Base-by-base conservation (phyloP, 75 land plant species). In the Gnetum montanum region DNA sequence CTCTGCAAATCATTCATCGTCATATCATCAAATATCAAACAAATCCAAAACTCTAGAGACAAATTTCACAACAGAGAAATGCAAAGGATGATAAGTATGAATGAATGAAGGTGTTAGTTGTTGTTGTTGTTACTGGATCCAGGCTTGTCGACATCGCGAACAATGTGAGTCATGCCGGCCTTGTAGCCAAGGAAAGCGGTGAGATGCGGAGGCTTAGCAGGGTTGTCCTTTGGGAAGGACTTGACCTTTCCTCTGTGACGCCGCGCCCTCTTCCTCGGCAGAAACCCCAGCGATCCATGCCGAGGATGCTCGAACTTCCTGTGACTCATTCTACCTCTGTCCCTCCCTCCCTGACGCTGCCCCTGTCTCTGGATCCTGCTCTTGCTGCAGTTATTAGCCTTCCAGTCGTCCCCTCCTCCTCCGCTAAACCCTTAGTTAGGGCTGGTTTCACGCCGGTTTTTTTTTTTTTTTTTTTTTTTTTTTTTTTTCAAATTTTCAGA, bases 91-190 rank as follows among this genome's bases (percentile, higher is more conserved):
- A n/a, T n/a, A n/a, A n/a, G n/a, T n/a, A n/a, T n/a, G n/a, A n/a
- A n/a, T n/a, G n/a, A n/a, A n/a, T n/a, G n/a, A n/a, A n/a, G n/a
- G n/a, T n/a, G n/a, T n/a, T n/a, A n/a, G n/a, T n/a, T n/a, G n/a
- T n/a, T n/a, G n/a, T n/a, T 20, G 5, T 24, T 59, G 85, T 74
- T 50, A 85, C 90, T 88, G 46, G 95, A 89, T 58, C 95, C 90
- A 38, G 90, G 95, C 53, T 89, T 89, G 41, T 89, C 90, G 35
- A 89, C 95, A 26, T 89, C 95, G 43, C 95, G 70, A 7, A 85
- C 86, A 50, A 89, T 85, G 67, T 89, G 95, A 13, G 95, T 89
- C 95, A 89, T 89, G 6, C 95, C 95, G 60, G 95, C 95, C 58
- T 89, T 89, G 76, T 89, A 89, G n/a, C 95, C 95, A 2, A 89